Evolutionary conservation across 2,329 filamentous ascomycete genomes (phyloP).

Genomic region (Didymellaceae sp.): DNA sequence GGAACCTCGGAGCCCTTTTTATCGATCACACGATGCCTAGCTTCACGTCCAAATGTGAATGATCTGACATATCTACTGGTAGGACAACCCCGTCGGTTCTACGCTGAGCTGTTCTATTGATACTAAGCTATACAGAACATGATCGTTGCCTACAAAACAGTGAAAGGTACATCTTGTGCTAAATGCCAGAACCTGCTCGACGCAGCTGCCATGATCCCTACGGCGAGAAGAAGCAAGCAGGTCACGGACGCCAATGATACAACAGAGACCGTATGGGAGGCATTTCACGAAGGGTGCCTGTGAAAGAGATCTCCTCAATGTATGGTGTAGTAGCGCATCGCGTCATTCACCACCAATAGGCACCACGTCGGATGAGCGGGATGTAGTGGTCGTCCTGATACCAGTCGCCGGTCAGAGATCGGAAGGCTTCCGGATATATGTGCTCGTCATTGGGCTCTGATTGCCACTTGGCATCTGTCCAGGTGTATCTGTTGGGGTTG

Average conservation of each 20-base stretch:
- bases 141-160: slow-evolving; percentile 48
- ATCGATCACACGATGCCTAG: slow-evolving; percentile 44
- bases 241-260: slow-evolving; percentile 23
- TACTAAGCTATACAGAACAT: slow-evolving; percentile 42
- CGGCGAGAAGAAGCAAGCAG: slow-evolving; percentile 42
- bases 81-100: slow-evolving; percentile 10
- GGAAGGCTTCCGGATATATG: slow-evolving; percentile 34
- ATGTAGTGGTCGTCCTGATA: slow-evolving; percentile 28
- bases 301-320: not conserved
- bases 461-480: slow-evolving; percentile 44
- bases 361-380: slow-evolving; percentile 7
- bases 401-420: slow-evolving; percentile 38
- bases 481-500: slow-evolving; percentile 31
- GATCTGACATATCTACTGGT: slow-evolving; percentile 46
- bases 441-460: slow-evolving; percentile 28
- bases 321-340: not conserved
- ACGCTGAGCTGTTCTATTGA: not conserved
- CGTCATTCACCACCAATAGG: not conserved
- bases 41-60: slow-evolving; percentile 39
- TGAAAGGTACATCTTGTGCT: slow-evolving; percentile 38
- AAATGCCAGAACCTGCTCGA: slow-evolving; percentile 45
- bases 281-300: slow-evolving; percentile 47
- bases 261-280: slow-evolving; percentile 39
- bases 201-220: slow-evolving; percentile 28
- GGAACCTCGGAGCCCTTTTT: slow-evolving; percentile 36